phyloP scores from a whole-genome alignment of 2,329 filamentous ascomycete species.

The Arthrobotrys sphaeroides region DNA sequence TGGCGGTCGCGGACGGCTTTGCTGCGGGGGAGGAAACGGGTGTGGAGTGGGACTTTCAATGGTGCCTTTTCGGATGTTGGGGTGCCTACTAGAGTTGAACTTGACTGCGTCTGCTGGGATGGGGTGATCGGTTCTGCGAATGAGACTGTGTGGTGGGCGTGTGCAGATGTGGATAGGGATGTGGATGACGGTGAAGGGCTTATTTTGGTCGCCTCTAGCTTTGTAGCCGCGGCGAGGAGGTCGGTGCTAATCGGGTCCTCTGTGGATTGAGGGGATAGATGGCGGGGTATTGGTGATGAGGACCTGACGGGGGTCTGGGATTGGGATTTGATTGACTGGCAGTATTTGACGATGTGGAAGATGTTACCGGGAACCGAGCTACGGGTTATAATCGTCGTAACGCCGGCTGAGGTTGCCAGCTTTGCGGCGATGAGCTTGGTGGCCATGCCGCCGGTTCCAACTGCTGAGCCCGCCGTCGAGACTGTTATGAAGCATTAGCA shows the following conservation, averaged over 20 bases:
- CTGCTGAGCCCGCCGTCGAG: constrained; percentile 83
- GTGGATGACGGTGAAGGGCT: constrained; percentile 54
- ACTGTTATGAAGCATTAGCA: constrained; percentile 65
- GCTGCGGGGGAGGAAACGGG: constrained; percentile 85
- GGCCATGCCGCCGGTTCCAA: constrained; percentile 96
- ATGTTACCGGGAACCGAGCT: constrained; percentile 96
- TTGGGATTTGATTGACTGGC: constrained; percentile 70
- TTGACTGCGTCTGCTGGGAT: neutral
- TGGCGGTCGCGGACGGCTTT: constrained; percentile 83
- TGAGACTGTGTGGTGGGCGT: neutral
- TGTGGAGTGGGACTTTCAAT: constrained; percentile 73
- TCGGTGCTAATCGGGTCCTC: constrained; percentile 41
- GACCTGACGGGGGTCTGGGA: constrained; percentile 49
- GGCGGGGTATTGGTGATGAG: constrained; percentile 69
- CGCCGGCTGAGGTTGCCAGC: constrained; percentile 90
- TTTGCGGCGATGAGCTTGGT: constrained; percentile 96
- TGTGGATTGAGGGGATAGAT: constrained; percentile 75
- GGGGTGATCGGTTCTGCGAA: constrained; percentile 32
- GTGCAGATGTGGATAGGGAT: constrained; percentile 50
- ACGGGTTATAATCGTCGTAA: constrained; percentile 93
- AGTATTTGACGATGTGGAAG: constrained; percentile 81
- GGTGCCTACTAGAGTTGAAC: neutral
- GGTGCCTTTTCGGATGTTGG: neutral
- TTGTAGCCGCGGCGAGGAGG: constrained; percentile 39
- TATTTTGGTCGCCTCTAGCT: constrained; percentile 44